Percentiles rank a stretch among this genome's conserved stretches.
Conservation (phyloP, 768 basidiomycete species). For the Zangia roseola region DNA sequence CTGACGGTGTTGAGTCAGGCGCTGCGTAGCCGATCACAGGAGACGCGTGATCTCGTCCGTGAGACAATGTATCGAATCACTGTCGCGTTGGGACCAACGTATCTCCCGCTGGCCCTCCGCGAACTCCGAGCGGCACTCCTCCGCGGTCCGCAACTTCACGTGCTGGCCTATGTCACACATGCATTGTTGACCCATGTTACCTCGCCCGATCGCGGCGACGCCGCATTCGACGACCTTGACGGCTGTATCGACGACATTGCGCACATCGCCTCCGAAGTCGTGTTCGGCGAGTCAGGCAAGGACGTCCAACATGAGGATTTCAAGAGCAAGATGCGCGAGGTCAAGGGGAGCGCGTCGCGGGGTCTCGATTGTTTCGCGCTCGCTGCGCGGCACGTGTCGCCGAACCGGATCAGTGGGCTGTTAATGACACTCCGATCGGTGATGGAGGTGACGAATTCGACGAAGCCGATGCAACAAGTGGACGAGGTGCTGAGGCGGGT, state of each 20-base stretch:
- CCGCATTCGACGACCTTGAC: constrained; percentile 64
- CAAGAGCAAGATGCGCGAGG: constrained; percentile 94
- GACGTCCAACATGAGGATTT: constrained; percentile 87
- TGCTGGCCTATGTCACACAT: constrained; percentile 83
- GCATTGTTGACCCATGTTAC: constrained; percentile 82
- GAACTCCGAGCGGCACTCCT: constrained; percentile 83
- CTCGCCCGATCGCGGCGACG: constrained; percentile 47
- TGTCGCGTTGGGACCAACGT: constrained; percentile 65
- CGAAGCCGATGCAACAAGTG: constrained; percentile 76
- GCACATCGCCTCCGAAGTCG: constrained; percentile 80
- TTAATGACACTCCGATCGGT: constrained; percentile 78
- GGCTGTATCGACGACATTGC: constrained; percentile 76
- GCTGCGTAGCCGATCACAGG: constrained; percentile 90
- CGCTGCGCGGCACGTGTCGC: constrained; percentile 75
- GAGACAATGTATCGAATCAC: constrained; percentile 83
- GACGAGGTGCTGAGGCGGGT: constrained; percentile 88
- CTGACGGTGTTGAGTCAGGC: constrained; percentile 87
- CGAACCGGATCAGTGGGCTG: constrained; percentile 70
- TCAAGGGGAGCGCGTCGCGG: constrained; percentile 75
- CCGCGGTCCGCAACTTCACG: constrained; percentile 92
- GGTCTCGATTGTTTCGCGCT: constrained; percentile 86
- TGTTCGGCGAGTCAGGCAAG: constrained; percentile 92
- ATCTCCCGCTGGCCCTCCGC: constrained; percentile 69
- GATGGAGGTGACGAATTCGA: constrained; percentile 80
- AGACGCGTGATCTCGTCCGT: constrained; percentile 83